Evolutionary conservation across 306 rosid genomes (phyloP), one percentile per base, ranked within the genome.

Genomic region (Heteromeles arbutifolia): DNA sequence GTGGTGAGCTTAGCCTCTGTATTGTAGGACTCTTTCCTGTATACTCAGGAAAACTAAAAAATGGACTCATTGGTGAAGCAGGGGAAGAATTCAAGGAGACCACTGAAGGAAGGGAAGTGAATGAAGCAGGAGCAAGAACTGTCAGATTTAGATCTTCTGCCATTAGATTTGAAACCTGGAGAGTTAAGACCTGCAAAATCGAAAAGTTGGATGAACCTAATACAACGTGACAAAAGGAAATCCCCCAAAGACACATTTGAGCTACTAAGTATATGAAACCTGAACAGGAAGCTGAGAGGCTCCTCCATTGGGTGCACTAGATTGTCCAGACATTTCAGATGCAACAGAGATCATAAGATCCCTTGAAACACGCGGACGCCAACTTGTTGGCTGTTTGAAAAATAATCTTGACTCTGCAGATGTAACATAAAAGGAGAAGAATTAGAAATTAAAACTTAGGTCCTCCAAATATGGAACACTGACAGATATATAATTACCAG

Each of bases 111-210:
- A 83, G 86, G 67, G 85, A 85, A 86, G 85, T 74, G 79, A 84
- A 83, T 41, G 98, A 90, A 77, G 97, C 90, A 8, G 98, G 98
- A 74, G 99, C 97, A 73, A 92, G 91, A 80, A 96, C 85, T 25
- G 97, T 96, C 81, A 92, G 80, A 79, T 89, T 90, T 73, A 92
- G 91, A 88, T 90, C 97, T 84, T 90, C 93, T 24, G 91, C 83
- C 64, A 96, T 96, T 87, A 96, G 83, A 86, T 96, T 96, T 81
- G 99, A 90, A 75, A 90, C 98, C 89, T 96, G 96, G 78, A 96
- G 93, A 67, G 98, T 92, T 81, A 96, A 82, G 73, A 92, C 93
- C 99, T 96, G 93, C 76, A 69, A 84, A 83, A 79, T 81, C 73
- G 80, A 85, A 82, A 74, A 81, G 67, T 15, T 11, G 66, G 74